Percentiles rank a stretch among this genome's conserved stretches.
phyloP scores from a whole-genome alignment of 2,329 filamentous ascomycete species.

The Colletotrichum zoysiae region DNA sequence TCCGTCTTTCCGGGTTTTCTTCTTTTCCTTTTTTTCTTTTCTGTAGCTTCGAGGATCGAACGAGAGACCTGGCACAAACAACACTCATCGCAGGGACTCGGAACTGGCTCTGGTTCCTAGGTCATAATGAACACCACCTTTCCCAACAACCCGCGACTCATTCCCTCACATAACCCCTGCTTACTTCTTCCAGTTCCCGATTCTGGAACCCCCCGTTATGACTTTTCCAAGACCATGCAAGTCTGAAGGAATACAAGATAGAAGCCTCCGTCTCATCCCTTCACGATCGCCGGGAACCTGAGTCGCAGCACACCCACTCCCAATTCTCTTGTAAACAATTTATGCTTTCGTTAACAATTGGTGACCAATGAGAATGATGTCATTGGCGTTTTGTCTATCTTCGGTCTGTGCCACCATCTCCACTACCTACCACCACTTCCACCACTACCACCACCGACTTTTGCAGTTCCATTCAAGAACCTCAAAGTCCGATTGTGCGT shows the following conservation, averaged over 20 bases:
- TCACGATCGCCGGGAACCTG: background rate
- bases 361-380: conserved; percentile 4
- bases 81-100: no score
- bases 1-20: no score
- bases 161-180: conserved; percentile 1
- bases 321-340: background rate
- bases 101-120: no score
- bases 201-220: background rate
- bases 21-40: no score
- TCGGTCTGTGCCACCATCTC: background rate
- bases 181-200: background rate
- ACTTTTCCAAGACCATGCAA: background rate
- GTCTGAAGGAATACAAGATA: conserved; percentile 2
- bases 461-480: background rate
- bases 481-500: background rate
- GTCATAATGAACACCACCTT: no score
- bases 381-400: conserved; percentile 4
- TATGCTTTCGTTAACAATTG: background rate
- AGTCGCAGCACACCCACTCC: background rate
- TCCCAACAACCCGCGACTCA: background rate
- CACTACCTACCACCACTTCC: no score
- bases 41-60: background rate
- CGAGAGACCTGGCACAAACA: no score
- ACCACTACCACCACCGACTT: background rate
- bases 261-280: conserved; percentile 3